Evolutionary conservation across 2,329 filamentous ascomycete genomes (phyloP).

Genomic region (Trematosphaeria pertusa): DNA sequence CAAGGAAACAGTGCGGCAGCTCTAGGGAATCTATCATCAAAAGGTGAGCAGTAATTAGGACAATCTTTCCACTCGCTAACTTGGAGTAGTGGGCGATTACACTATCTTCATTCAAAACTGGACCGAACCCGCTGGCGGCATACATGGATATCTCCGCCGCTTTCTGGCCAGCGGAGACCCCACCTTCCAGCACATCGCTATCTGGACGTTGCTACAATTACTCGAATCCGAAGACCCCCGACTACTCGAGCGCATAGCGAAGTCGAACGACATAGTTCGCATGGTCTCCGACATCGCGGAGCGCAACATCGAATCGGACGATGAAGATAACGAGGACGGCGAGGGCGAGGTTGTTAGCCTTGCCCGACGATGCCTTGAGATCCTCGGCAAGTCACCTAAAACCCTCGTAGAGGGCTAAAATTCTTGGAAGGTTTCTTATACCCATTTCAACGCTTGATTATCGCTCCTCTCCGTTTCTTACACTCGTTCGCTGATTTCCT

Average conservation of each 20-base stretch:
- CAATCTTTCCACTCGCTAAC: too few relatives aligned
- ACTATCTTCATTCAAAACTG: conserved; percentile 95
- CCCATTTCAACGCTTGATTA: conserved; percentile 29
- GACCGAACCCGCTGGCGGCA: conserved; percentile 89
- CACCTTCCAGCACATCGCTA: conserved; percentile 98
- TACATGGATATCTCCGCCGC: conserved; percentile 91
- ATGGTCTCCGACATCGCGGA: conserved; percentile 93
- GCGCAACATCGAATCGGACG: conserved; percentile 84
- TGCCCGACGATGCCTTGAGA: conserved; percentile 86
- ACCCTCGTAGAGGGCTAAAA: conserved; percentile 78
- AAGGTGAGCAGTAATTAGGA: conserved; percentile 72
- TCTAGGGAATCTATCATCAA: conserved; percentile 93
- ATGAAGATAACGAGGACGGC: conserved; percentile 86
- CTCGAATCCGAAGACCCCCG: conserved; percentile 93
- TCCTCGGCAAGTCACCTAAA: conserved; percentile 80
- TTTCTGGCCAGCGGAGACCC: conserved; percentile 94
- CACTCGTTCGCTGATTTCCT: conserved; percentile 31
- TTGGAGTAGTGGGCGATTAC: conserved; percentile 82
- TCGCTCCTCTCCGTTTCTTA: conserved; percentile 26
- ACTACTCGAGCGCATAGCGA: conserved; percentile 85
- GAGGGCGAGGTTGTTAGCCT: conserved; percentile 92
- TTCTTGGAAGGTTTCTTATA: conserved; percentile 24
- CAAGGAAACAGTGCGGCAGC: conserved; percentile 98
- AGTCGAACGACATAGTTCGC: conserved; percentile 87
- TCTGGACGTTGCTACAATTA: conserved; percentile 95